Percentiles rank a stretch among this genome's conserved stretches.
These are phyloP conservation scores for Akanthomyces muscarius DNA, from an alignment of 2,329 filamentous ascomycete genomes.

Conservation along the genomic window DNA sequence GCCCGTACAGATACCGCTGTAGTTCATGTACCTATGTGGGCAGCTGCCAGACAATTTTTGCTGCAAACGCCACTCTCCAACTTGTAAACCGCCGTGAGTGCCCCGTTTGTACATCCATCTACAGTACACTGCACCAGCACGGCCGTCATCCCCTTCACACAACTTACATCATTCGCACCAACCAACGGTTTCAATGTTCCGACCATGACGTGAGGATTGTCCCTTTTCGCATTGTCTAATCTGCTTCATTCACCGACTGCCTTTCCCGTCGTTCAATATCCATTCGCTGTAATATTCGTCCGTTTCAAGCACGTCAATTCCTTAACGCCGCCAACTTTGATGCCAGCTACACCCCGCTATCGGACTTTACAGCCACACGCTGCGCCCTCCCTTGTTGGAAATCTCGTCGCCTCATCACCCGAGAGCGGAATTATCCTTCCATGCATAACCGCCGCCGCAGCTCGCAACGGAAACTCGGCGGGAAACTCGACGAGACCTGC, in stretches of 20 bases:
- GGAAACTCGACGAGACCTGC: background rate
- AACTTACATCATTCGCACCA: background rate
- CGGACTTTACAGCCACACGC: constrained; percentile 4
- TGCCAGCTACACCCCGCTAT: background rate
- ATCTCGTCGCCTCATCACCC: constrained; percentile 3
- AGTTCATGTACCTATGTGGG: background rate
- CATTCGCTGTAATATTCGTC: background rate
- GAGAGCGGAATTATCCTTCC: background rate
- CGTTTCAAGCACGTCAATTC: background rate
- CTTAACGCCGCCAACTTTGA: constrained; percentile 7
- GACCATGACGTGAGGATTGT: background rate
- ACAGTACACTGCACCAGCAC: background rate
- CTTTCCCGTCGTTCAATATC: background rate
- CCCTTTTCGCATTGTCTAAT: background rate
- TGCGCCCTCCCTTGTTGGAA: background rate
- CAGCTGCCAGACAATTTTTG: background rate
- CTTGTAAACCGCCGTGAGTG: background rate
- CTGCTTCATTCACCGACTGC: background rate
- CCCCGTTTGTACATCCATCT: background rate
- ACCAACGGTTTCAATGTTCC: background rate
- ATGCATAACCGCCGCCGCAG: background rate
- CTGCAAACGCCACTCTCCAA: background rate
- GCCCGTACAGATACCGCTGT: background rate
- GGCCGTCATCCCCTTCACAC: background rate
- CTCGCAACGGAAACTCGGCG: background rate